These are phyloP conservation scores for Hymenoscyphus linearis DNA, from an alignment of 2,329 filamentous ascomycete genomes.

Conservation along the genomic window DNA sequence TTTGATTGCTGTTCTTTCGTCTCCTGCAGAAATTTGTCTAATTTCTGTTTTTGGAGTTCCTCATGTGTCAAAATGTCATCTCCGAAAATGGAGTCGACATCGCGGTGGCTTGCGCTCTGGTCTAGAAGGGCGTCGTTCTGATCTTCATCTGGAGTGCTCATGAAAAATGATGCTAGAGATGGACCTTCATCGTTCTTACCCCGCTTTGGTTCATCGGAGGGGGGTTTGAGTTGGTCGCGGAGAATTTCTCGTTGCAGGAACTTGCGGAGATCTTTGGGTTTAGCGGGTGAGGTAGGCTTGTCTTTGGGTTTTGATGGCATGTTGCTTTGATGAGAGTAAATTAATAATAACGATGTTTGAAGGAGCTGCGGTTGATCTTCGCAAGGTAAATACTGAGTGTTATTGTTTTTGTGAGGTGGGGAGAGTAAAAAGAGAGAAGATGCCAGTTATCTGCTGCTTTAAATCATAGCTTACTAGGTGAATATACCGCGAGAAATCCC, in stretches of 20 bases:
- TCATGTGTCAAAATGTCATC: background rate
- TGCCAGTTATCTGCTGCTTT: background rate
- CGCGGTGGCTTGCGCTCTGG: background rate
- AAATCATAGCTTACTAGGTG: too few relatives aligned
- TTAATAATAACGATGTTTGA: background rate
- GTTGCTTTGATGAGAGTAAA: background rate
- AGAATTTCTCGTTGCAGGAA: background rate
- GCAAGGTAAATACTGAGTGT: background rate
- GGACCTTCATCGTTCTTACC: background rate
- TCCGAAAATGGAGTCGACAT: background rate
- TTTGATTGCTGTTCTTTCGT: background rate
- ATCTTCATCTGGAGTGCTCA: background rate
- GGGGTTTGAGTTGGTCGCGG: background rate
- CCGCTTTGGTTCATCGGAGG: background rate
- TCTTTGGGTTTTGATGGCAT: background rate
- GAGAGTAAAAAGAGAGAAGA: background rate
- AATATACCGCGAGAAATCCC: background rate
- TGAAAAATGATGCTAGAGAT: background rate
- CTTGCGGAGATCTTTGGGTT: background rate
- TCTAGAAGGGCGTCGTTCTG: background rate
- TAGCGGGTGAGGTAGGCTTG: background rate
- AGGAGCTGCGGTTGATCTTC: background rate
- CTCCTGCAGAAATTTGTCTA: background rate
- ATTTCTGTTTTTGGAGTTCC: background rate
- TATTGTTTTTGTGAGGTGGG: background rate